Evolutionary conservation across 2,329 filamentous ascomycete species (phyloP).

Genomic region (Rhynchosporium graminicola): DNA sequence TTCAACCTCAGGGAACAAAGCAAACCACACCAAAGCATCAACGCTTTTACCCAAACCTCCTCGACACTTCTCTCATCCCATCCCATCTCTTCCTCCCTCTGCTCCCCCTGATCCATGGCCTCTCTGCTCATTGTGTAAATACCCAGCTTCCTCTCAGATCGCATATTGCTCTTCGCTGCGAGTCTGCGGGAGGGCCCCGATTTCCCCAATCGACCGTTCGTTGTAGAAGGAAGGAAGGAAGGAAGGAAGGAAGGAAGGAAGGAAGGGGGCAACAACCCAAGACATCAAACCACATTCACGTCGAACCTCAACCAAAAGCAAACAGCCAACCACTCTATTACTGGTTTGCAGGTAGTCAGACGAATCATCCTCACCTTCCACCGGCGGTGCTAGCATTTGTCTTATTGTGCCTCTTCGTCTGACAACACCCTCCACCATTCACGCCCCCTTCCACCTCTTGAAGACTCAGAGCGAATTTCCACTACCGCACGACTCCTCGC

Average conservation of each 20-base stretch:
- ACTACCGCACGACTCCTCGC: constrained; percentile 27
- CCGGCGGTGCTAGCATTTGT: constrained; percentile 10
- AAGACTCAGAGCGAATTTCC: constrained; percentile 8
- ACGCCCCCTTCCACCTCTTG: background rate
- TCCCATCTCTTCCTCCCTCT: background rate
- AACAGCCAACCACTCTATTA: constrained; percentile 10
- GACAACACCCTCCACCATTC: constrained; percentile 4
- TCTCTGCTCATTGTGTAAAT: background rate
- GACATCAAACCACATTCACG: constrained; percentile 1
- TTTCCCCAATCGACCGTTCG: constrained; percentile 23
- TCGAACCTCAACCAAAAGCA: background rate
- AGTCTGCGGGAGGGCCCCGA: constrained; percentile 13
- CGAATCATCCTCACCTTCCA: background rate
- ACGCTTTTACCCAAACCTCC: background rate
- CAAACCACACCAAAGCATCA: constrained; percentile 7
- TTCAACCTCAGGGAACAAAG: constrained; percentile 17
- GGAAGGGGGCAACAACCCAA: constrained; percentile 27
- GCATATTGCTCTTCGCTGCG: constrained; percentile 16
- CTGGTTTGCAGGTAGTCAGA: background rate
- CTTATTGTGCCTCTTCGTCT: constrained; percentile 17
- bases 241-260: background rate
- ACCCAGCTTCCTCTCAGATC: constrained; percentile 12
- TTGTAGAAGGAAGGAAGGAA: constrained; percentile 13
- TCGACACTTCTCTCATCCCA: background rate
- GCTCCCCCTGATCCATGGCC: background rate